These are phyloP conservation scores for Malassezia slooffiae DNA, from an alignment of 1,284 basidiomycete species.

Conservation along the genomic window DNA sequence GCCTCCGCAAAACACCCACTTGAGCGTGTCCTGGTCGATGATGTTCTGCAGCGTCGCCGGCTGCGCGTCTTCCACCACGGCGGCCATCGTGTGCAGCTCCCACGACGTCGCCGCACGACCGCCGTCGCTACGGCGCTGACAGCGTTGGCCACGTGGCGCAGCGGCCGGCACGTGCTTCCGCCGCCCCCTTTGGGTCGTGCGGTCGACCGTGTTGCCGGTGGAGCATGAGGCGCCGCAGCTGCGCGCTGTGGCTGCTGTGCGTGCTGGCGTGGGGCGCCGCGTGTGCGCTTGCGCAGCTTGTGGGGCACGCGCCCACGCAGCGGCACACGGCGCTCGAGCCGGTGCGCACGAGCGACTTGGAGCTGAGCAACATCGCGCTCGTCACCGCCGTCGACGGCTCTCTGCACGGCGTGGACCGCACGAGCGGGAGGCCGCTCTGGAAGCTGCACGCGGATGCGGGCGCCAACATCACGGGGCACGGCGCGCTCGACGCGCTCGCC, in stretches of 20 bases:
- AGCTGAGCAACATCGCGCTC: conserved; percentile 64
- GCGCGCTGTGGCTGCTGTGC: too few species aligned
- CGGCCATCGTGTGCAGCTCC: conserved; percentile 11
- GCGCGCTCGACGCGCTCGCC: conserved; percentile 21
- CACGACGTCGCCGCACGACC: background rate
- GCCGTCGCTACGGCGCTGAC: background rate
- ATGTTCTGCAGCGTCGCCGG: conserved; percentile 41
- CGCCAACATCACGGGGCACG: conserved; percentile 13
- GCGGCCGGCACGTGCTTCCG: too few species aligned
- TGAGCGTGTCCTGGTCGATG: conserved; percentile 42
- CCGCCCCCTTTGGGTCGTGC: too few species aligned
- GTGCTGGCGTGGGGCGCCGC: too few species aligned
- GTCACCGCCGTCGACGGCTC: conserved; percentile 81
- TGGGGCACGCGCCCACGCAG: too few species aligned
- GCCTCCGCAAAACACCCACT: conserved; percentile 47
- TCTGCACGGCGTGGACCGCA: conserved; percentile 72
- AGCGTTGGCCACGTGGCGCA: background rate
- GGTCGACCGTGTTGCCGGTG: too few species aligned
- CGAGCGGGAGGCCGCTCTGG: conserved; percentile 53
- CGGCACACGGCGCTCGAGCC: too few species aligned
- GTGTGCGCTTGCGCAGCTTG: background rate
- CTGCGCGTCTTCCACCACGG: conserved; percentile 27
- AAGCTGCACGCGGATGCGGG: conserved; percentile 9
- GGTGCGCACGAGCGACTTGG: conserved; percentile 48
- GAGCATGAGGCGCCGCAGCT: too few species aligned